Base-by-base conservation (phyloP, 129 eudicot species). In the Arctium minus region DNA sequence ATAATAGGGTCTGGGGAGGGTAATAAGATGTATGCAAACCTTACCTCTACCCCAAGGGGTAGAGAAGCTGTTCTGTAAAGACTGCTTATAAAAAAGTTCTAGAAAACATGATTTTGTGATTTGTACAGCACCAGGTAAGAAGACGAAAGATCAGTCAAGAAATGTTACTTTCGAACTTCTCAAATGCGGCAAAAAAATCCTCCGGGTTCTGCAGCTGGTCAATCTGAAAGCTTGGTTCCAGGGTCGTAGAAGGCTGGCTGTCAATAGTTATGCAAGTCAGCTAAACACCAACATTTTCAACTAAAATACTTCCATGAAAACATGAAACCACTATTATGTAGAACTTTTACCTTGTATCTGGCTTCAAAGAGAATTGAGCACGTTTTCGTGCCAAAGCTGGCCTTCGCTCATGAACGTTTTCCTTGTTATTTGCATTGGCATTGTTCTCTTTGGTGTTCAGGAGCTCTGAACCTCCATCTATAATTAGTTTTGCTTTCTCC, bases 331-430 rank as follows among this genome's bases (percentile, higher is more conserved):
- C 30, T 60, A 74, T n/a, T 53, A 80, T 17, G 18, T 4, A n/a
- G 40, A 67, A 78, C 33, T 29, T 65, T 85, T 85, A 92, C 97
- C 92, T 91, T 74, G 76, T 33, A 75, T 74, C 86, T 38, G 92
- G 91, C 86, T 86, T 90, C 79, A 89, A 35, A 73, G 97, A 89
- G 89, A 95, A 95, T 85, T 79, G 85, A 85, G 97, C 90, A 81
- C 89, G 88, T 84, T 83, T 95, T 32, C 91, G 86, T 65, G 88
- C 93, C 81, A 91, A 81, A 75, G 86, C 94, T 42, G 90, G 99
- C 50, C 97, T 93, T 53, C 91, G 87, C 74, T 81, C 89, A 85
- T 46, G 93, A 80, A 84, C 87, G 70, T 88, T 86, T 81, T 80
- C 88, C 60, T 82, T 85, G 62, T 75, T 84, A 67, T 77, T 86